Percentiles rank a stretch among this genome's conserved stretches.
These are phyloP conservation scores for Arabidopsis thaliana DNA, from an alignment of 345 rosid genomes.

Conservation along the genomic window TAIR10.1 NC_003071.7:18396001-18396500, in stretches of 20 bases:
- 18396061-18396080: slow-evolving; percentile 68
- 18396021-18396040: background rate
- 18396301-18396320: background rate
- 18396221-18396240: slow-evolving; percentile 28
- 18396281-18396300: background rate
- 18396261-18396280: slow-evolving; percentile 12
- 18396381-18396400: slow-evolving; percentile 8
- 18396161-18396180: slow-evolving; percentile 53
- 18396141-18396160: slow-evolving; percentile 71
- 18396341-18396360: background rate
- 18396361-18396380: background rate
- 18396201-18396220: slow-evolving; percentile 21
- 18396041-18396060: slow-evolving; percentile 50
- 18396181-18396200: slow-evolving; percentile 4
- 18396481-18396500: background rate
- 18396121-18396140: slow-evolving; percentile 81
- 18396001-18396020: background rate
- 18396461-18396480: slow-evolving; percentile 1
- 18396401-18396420: slow-evolving; percentile 1
- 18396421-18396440: background rate
- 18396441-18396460: slow-evolving; percentile 12
- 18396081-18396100: slow-evolving; percentile 74
- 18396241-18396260: slow-evolving; percentile 32
- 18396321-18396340: background rate
- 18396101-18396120: slow-evolving; percentile 64